Percentiles rank a stretch among this genome's conserved stretches.
Conservation (phyloP, 176 grass and related monocot genomes). For the Panicum miliaceum region DNA sequence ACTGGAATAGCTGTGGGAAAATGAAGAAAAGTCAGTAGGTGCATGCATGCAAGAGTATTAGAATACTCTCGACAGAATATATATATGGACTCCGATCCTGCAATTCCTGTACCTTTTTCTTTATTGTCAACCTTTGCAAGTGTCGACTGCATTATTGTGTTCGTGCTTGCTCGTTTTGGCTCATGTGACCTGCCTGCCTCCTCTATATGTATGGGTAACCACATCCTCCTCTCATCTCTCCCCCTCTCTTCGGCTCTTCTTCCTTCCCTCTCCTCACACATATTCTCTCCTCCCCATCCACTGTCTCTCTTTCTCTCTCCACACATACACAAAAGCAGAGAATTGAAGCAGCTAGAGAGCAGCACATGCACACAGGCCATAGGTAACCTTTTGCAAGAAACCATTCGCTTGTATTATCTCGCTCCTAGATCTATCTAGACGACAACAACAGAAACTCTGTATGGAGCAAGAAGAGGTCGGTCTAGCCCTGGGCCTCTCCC, state of each 20-base stretch:
- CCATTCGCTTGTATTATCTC: not conserved
- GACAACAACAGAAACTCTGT: not conserved
- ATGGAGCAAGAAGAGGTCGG: conserved; percentile 57
- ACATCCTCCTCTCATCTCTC: conserved; percentile 40
- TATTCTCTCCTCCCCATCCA: conserved; percentile 18
- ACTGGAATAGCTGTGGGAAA: not conserved
- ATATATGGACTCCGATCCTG: not conserved
- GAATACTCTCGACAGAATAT: not conserved
- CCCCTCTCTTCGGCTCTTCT: not conserved
- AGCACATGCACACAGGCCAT: conserved; percentile 3
- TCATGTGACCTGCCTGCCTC: conserved; percentile 12
- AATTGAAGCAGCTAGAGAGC: not conserved
- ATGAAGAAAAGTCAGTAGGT: not conserved
- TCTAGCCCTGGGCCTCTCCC: conserved; percentile 66
- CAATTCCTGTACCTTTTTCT: not conserved
- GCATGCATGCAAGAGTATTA: not conserved
- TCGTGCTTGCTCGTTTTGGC: conserved; percentile 35
- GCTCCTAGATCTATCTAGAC: not conserved
- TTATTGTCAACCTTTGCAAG: conserved; percentile 50
- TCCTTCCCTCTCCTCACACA: conserved; percentile 21
- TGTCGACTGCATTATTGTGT: conserved; percentile 49
- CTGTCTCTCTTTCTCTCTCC: conserved; percentile 28
- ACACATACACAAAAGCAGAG: not conserved
- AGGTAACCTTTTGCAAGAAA: not conserved
- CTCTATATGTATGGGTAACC: conserved; percentile 51